Evolutionary conservation across 202 grass and related monocot species (phyloP).

Genomic region (Panicum virgatum): DNA sequence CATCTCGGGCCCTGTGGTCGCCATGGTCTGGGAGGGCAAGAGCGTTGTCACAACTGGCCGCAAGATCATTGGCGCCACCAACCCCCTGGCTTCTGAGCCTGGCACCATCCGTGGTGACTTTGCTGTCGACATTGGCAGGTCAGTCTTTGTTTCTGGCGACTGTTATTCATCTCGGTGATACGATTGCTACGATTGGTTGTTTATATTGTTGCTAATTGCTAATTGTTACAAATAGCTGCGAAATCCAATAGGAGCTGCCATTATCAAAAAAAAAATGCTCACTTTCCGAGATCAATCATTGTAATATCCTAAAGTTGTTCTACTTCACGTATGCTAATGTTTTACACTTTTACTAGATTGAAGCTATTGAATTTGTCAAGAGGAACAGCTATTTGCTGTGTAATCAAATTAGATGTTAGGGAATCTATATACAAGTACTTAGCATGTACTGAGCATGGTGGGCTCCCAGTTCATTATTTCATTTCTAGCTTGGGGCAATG

Average conservation of each 20-base stretch:
- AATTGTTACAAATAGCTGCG: neutral
- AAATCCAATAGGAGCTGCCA: neutral
- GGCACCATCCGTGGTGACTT: slow-evolving; percentile 95
- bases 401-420: neutral
- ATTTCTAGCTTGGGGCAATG: neutral
- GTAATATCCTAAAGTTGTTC: neutral
- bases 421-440: too few relatives aligned
- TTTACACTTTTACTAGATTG: neutral
- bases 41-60: slow-evolving; percentile 82
- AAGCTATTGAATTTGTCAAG: neutral
- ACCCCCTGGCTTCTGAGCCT: slow-evolving; percentile 68
- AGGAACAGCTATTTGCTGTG: neutral
- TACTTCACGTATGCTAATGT: neutral
- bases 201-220: neutral
- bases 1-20: slow-evolving; percentile 90
- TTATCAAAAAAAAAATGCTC: neutral
- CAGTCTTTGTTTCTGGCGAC: neutral
- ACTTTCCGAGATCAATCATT: neutral
- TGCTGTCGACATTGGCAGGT: slow-evolving; percentile 96
- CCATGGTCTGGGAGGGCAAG: slow-evolving; percentile 99
- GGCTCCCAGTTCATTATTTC: neutral
- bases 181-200: neutral
- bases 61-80: slow-evolving; percentile 90
- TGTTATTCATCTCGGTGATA: neutral
- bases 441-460: neutral